These are phyloP conservation scores for Pisolithus thermaeus DNA, from an alignment of 1,284 basidiomycete genomes.

Conservation along the genomic window DNA sequence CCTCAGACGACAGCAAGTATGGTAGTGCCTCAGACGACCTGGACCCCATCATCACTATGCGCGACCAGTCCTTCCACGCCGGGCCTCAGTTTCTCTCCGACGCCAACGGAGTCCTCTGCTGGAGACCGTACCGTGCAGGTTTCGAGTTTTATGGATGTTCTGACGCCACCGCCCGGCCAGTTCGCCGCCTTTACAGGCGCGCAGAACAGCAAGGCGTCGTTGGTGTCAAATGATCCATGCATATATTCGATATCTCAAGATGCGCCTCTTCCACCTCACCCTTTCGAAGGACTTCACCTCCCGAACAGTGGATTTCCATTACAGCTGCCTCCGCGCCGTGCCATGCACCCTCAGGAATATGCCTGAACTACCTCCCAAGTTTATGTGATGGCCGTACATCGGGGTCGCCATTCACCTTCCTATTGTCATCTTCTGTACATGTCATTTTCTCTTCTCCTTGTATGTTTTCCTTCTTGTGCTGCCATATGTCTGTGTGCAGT, in stretches of 20 bases:
- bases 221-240: constrained; percentile 12
- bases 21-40: constrained; percentile 4
- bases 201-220: constrained; percentile 28
- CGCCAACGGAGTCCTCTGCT: constrained; percentile 47
- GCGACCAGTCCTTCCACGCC: constrained; percentile 42
- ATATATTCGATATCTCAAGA: constrained; percentile 18
- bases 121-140: constrained; percentile 52
- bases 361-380: not conserved
- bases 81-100: constrained; percentile 48
- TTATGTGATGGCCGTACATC: too few relatives aligned
- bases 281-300: constrained; percentile 11
- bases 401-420: not conserved
- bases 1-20: not conserved
- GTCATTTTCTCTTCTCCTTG: not conserved
- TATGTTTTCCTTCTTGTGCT: constrained; percentile 4
- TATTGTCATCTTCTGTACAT: not conserved
- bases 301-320: constrained; percentile 5
- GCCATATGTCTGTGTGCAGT: not conserved
- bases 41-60: constrained; percentile 16
- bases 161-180: constrained; percentile 25
- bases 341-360: not conserved
- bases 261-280: constrained; percentile 5
- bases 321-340: not conserved
- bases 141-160: constrained; percentile 41
- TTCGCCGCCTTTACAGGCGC: constrained; percentile 22